These are phyloP conservation scores for Aspergillus sclerotialis DNA, from an alignment of 2,329 filamentous ascomycete species.

Conservation along the genomic window DNA sequence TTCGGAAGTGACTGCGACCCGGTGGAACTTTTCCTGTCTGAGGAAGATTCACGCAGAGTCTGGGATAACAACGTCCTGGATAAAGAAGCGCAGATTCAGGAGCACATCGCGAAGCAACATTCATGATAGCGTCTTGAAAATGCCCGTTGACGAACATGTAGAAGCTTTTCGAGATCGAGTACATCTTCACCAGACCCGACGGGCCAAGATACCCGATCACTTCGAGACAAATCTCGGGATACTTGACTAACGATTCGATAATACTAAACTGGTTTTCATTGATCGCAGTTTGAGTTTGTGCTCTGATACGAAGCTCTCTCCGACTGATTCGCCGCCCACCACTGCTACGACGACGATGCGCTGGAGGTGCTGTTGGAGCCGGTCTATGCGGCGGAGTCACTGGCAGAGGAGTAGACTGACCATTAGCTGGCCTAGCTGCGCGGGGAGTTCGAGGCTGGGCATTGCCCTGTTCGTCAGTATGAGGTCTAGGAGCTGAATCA, in stretches of 20 bases:
- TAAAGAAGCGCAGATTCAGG: conserved; percentile 54
- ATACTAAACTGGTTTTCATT: conserved; percentile 7
- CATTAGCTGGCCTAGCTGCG: neutral
- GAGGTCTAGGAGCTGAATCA: too few relatives aligned
- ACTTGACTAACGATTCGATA: conserved; percentile 6
- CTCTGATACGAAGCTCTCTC: neutral
- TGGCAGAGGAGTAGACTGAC: neutral
- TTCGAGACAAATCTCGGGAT: conserved; percentile 47
- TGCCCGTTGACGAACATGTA: conserved; percentile 54
- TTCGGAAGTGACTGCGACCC: neutral
- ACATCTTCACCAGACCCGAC: conserved; percentile 56
- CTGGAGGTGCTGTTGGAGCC: neutral
- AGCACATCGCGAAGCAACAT: conserved; percentile 48
- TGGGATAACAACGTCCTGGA: conserved; percentile 53
- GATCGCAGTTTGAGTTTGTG: neutral
- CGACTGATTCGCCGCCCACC: neutral
- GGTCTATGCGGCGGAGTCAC: neutral
- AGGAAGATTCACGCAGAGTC: conserved; percentile 36
- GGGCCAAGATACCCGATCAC: conserved; percentile 50
- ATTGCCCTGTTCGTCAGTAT: too few relatives aligned
- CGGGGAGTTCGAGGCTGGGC: neutral
- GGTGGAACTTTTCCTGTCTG: neutral
- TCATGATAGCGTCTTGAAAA: conserved; percentile 52
- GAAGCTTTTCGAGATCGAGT: conserved; percentile 57
- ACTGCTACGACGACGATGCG: neutral